Conservation (phyloP, 139 green algal genomes). For the Choricystis sp. region DNA sequence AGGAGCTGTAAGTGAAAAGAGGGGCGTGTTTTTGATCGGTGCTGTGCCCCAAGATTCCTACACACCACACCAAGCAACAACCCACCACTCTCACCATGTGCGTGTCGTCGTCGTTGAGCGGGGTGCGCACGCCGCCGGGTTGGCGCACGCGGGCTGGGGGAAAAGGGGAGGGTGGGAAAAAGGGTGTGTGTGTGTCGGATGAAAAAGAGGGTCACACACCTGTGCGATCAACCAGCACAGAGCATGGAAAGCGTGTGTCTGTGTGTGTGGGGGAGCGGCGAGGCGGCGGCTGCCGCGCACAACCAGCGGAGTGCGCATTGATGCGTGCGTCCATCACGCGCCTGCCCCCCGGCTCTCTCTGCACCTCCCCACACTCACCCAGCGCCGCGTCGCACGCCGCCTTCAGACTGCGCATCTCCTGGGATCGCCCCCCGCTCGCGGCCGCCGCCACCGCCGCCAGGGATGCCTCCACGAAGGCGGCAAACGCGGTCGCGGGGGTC, state of each 20-base stretch:
- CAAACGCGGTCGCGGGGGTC: background rate
- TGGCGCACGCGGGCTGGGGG: background rate
- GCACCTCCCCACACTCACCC: background rate
- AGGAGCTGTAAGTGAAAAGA: constrained; percentile 32
- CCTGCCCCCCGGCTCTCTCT: background rate
- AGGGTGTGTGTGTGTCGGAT: too few species aligned
- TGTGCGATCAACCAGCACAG: too few species aligned
- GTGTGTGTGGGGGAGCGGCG: background rate
- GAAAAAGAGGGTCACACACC: too few species aligned
- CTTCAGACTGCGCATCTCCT: too few species aligned
- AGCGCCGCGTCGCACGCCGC: background rate
- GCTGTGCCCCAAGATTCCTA: background rate
- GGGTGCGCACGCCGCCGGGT: background rate
- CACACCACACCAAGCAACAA: background rate
- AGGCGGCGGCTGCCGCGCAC: background rate
- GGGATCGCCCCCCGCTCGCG: background rate
- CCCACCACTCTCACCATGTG: constrained; percentile 1
- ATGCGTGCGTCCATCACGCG: background rate
- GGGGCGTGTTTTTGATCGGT: constrained; percentile 1
- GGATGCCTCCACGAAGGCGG: background rate
- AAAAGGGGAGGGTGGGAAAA: too few species aligned
- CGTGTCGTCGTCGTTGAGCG: constrained; percentile 8
- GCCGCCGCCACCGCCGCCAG: background rate
- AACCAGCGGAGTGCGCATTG: background rate
- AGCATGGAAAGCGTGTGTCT: too few species aligned